Conservation (phyloP, 345 rosid genomes). For the Rhizophora apiculata region DNA sequence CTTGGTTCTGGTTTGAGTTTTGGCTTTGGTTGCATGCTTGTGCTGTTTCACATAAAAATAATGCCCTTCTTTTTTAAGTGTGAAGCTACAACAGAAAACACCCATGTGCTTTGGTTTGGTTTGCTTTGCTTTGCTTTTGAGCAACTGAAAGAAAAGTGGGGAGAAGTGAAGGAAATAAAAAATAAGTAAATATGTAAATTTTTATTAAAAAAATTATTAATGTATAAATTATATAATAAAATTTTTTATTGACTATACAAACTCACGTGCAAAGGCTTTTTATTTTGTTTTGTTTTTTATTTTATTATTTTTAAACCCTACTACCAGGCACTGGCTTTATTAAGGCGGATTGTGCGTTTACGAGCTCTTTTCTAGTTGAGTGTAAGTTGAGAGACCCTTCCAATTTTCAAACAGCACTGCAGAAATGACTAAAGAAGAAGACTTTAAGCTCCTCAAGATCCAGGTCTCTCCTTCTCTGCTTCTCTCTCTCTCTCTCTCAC, state of each 20-base stretch:
- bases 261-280: slow-evolving; percentile 12
- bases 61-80: neutral
- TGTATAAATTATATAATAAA: too few species aligned
- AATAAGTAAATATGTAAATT: neutral
- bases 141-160: slow-evolving; percentile 8
- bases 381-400: slow-evolving; percentile 22
- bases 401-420: slow-evolving; percentile 23
- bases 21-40: neutral
- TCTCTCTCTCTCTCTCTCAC: slow-evolving; percentile 11
- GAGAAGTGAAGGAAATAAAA: neutral
- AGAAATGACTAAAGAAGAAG: slow-evolving; percentile 81
- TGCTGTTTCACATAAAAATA: neutral
- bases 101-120: slow-evolving; percentile 35
- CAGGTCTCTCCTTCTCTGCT: slow-evolving; percentile 52
- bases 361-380: neutral
- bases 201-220: too few species aligned
- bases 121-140: slow-evolving; percentile 29
- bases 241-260: neutral
- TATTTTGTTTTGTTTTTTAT: neutral
- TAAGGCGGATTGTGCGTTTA: neutral
- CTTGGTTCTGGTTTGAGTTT: neutral
- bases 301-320: neutral
- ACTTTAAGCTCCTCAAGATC: slow-evolving; percentile 85
- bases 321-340: neutral
- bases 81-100: slow-evolving; percentile 15